A percentile compares a stretch with the other conserved stretches of the same genome.
phyloP scores from a whole-genome alignment of 306 rosid genomes.

The Crotalaria pallida region DNA sequence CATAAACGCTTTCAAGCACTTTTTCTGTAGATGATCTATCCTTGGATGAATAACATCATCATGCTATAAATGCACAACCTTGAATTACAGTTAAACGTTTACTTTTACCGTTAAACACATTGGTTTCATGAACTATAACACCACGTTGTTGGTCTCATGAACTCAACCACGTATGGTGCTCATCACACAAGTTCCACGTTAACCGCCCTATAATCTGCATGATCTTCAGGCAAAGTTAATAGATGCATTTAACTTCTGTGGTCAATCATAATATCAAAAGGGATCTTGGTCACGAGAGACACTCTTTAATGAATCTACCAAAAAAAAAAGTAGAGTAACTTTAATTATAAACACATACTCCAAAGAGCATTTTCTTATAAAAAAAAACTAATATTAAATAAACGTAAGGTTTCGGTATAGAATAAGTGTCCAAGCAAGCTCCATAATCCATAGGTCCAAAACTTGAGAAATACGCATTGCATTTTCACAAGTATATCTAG shows the following conservation, averaged over 20 bases:
- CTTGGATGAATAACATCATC: neutral
- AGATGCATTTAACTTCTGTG: neutral
- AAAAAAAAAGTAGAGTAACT: too few species aligned
- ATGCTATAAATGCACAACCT: neutral
- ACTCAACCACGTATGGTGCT: neutral
- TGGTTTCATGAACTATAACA: slow-evolving; percentile 1
- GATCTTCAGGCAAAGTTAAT: neutral
- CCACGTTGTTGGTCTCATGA: slow-evolving; percentile 18
- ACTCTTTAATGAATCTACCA: too few species aligned
- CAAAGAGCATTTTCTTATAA: too few species aligned
- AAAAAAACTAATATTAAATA: too few species aligned
- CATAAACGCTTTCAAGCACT: neutral
- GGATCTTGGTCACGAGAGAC: too few species aligned
- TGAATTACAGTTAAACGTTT: neutral
- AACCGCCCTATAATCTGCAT: slow-evolving; percentile 13
- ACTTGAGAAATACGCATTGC: neutral
- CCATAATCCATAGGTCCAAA: neutral
- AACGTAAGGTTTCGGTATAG: too few species aligned
- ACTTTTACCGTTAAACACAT: neutral
- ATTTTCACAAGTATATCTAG: neutral
- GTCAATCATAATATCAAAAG: too few species aligned
- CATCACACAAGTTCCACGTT: neutral
- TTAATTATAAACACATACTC: too few species aligned
- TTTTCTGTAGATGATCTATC: neutral
- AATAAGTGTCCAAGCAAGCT: too few species aligned